Evolutionary conservation across 2,329 filamentous ascomycete species (phyloP), one percentile per base, ranked within the genome.

Genomic region (Teratosphaeria gauchensis): DNA sequence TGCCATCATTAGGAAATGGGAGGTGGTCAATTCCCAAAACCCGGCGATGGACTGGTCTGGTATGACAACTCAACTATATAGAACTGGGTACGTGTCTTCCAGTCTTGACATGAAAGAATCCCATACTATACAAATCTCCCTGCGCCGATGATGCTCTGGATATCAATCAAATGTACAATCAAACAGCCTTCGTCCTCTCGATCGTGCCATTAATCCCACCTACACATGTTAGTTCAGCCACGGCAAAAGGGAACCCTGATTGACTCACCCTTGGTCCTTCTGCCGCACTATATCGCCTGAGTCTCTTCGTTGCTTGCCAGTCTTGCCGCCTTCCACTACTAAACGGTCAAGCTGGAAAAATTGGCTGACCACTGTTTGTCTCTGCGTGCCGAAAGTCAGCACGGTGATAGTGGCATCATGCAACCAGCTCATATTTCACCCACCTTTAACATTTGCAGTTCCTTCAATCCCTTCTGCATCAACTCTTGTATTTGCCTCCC

Each of bases 311-410:
- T 92, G 83, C 75, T 88, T 90, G 65, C 88, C 88, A 68, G 87
- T 84, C 73, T 90, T 87, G 60, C 89, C 87, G 19, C 89, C 89
- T 75, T 99, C 94, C 0, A 99, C 89, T 14, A 99, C 94, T 75
- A 99, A 82, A 70, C 85, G 82, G 71, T 97, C 92, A 62, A 95
- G 75, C 76, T 96, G 89, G 78, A 90, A 97, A 77, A 97, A 97
- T 72, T 95, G 89, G 72, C 91, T 95, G 70, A 99, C 84, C 55
- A 94, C 82, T 11, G 92, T 95, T 87, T 97, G 94, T 72, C 94
- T 87, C 94, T 97, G 78, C 68, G 61, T 32, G 12, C 12, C 16
- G 9, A 56, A 12, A 33, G 71, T 82, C 62, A 82, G 75, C 68
- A 53, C 38, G 16, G n/a, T n/a, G 4, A 11, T 51, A 24, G 9